A percentile compares a stretch with the other conserved stretches of the same genome.
These are phyloP conservation scores for Nematocida homosporus DNA, from an alignment of 371 early-diverging fungal genomes.

Conservation along the genomic window DNA sequence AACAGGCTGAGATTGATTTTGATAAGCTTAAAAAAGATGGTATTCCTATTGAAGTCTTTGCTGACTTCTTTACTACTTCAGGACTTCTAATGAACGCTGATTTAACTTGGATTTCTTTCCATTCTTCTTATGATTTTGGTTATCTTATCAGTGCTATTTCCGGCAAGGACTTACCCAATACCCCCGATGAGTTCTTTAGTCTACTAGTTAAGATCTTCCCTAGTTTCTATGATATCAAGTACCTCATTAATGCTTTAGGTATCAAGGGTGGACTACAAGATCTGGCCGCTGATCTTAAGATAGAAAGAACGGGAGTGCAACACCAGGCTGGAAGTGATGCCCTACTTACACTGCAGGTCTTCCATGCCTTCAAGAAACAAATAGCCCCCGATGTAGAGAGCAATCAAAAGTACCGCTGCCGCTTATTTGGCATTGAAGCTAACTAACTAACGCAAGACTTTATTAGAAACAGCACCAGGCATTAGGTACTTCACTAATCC, in stretches of 20 bases:
- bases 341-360: conserved; percentile 83
- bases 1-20: conserved; percentile 94
- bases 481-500: background rate
- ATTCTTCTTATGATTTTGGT: conserved; percentile 97
- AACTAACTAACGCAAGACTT: background rate
- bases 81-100: conserved; percentile 85
- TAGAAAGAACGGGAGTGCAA: conserved; percentile 85
- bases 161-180: conserved; percentile 79
- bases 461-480: conserved; percentile 40
- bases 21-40: conserved; percentile 87
- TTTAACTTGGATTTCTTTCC: conserved; percentile 95
- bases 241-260: conserved; percentile 76
- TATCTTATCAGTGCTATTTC: conserved; percentile 91
- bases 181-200: conserved; percentile 87
- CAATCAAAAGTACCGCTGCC: conserved; percentile 53
- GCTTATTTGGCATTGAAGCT: conserved; percentile 65
- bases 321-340: conserved; percentile 99
- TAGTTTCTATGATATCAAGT: conserved; percentile 95
- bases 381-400: conserved; percentile 76
- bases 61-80: conserved; percentile 87
- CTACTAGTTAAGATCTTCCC: conserved; percentile 86
- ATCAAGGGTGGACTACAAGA: conserved; percentile 96
- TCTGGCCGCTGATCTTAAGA: conserved; percentile 84
- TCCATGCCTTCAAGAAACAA: conserved; percentile 87
- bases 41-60: conserved; percentile 91